phyloP scores from a whole-genome alignment of 2,329 filamentous ascomycete species.

The Ramichloridium luteum region DNA sequence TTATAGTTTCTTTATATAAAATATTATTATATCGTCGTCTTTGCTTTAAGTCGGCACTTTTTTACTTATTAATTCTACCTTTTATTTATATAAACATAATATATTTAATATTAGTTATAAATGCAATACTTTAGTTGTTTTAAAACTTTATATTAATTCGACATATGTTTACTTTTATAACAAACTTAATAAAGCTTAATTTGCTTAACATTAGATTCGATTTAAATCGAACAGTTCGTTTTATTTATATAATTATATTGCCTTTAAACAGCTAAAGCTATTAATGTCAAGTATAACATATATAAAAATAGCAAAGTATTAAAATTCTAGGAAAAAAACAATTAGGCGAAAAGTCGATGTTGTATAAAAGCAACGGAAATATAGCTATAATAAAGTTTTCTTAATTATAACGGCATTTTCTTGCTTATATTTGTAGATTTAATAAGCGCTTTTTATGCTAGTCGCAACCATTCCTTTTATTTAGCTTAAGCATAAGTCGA shows the following conservation, averaged over 20 bases:
- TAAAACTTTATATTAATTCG: not conserved
- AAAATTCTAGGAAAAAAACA: not conserved
- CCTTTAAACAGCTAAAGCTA: not conserved
- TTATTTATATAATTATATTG: constrained; percentile 1
- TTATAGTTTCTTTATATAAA: not conserved
- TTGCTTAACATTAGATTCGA: not conserved
- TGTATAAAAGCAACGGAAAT: not conserved
- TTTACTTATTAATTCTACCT: too few relatives aligned
- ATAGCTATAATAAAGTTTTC: not conserved
- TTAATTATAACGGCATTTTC: not conserved
- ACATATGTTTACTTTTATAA: not conserved
- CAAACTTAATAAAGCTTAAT: not conserved
- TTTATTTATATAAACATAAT: not conserved
- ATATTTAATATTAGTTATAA: not conserved
- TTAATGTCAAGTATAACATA: not conserved
- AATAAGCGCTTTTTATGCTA: not conserved
- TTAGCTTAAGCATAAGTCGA: not conserved
- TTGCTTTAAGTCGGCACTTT: not conserved
- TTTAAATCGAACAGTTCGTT: not conserved
- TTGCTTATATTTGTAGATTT: not conserved
- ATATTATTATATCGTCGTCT: not conserved
- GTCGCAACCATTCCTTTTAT: not conserved
- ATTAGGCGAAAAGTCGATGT: not conserved
- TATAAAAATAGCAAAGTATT: too few relatives aligned
- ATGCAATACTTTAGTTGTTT: not conserved